Conservation (phyloP, 192 early-diverging fungal genomes). For the Linnemannia schmuckeri region DNA sequence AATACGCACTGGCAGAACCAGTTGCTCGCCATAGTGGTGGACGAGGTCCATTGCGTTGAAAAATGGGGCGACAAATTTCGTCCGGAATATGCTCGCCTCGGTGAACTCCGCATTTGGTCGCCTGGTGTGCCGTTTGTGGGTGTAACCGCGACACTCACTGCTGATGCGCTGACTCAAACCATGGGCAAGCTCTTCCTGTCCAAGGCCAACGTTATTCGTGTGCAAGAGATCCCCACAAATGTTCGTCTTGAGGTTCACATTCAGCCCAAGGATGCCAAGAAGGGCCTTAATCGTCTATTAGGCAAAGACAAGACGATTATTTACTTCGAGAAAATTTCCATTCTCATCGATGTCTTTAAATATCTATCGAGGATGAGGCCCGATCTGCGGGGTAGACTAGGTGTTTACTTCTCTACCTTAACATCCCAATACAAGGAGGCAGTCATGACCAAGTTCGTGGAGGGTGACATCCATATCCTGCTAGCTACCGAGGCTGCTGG, state of each 20-base stretch:
- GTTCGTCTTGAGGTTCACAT: conserved; percentile 20
- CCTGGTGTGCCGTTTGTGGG: conserved; percentile 22
- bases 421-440: no score
- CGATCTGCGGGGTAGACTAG: not conserved
- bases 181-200: no score
- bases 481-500: no score
- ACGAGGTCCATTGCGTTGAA: conserved; percentile 24
- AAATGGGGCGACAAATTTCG: conserved; percentile 21
- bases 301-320: conserved; percentile 13
- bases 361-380: not conserved
- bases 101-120: conserved; percentile 23
- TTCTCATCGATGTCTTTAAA: not conserved
- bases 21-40: conserved; percentile 22
- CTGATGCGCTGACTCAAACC: no score
- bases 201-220: not conserved
- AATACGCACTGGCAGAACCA: not conserved
- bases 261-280: conserved; percentile 15
- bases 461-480: no score
- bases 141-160: conserved; percentile 19
- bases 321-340: conserved; percentile 6
- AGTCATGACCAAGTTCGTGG: no score
- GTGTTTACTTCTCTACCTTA: no score
- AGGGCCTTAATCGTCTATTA: conserved; percentile 11
- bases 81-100: conserved; percentile 15
- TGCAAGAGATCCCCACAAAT: conserved; percentile 11